Percentiles rank a stretch among this genome's conserved stretches.
Conservation (phyloP, 2,329 filamentous ascomycete species). For the Myriosclerotinia duriaeana region DNA sequence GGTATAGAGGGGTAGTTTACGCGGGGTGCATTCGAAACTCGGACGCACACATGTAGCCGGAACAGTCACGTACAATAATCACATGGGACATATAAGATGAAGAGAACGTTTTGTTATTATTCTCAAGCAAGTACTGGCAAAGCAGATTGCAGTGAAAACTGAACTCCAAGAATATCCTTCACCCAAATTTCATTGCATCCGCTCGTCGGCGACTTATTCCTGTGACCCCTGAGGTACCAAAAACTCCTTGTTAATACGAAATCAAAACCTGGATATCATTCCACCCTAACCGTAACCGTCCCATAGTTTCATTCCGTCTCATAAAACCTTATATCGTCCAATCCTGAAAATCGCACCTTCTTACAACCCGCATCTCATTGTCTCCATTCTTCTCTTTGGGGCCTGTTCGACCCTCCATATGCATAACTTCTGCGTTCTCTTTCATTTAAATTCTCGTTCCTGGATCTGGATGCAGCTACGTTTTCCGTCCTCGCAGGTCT, state of each 20-base stretch:
- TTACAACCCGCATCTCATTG: conserved; percentile 3
- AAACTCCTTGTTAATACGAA: background rate
- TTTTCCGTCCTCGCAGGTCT: conserved; percentile 3
- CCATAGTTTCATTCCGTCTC: background rate
- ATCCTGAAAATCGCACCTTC: background rate
- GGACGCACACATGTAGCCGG: background rate
- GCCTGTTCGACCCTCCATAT: background rate
- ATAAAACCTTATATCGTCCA: background rate
- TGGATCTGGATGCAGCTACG: background rate
- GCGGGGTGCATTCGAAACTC: background rate
- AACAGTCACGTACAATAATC: conserved; percentile 2
- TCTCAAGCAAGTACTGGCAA: background rate
- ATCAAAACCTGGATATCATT: background rate
- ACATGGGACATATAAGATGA: background rate
- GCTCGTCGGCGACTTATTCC: background rate
- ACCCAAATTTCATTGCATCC: background rate
- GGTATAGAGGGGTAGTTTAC: background rate
- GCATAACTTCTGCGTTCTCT: conserved; percentile 1
- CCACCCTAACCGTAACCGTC: background rate
- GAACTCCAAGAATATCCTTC: background rate
- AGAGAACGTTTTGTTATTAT: background rate
- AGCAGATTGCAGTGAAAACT: background rate
- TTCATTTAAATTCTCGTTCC: background rate
- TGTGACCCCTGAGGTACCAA: background rate
- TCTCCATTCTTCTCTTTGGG: background rate